These are phyloP conservation scores for Curvularia verruculosa DNA, from an alignment of 2,329 filamentous ascomycete genomes.

Conservation along the genomic window DNA sequence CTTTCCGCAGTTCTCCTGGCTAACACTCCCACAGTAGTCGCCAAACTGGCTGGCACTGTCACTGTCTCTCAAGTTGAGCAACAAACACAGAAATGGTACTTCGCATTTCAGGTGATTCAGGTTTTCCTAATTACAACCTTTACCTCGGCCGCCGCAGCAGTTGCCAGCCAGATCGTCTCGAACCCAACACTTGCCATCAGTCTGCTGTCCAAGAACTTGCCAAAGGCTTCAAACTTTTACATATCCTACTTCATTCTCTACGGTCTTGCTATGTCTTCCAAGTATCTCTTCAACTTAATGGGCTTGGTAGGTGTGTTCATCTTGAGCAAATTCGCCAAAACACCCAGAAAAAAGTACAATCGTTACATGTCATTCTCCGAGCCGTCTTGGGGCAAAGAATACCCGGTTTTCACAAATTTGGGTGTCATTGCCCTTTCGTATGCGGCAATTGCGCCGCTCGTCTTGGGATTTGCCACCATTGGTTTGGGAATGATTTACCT, in stretches of 20 bases:
- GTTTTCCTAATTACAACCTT: slow-evolving; percentile 89
- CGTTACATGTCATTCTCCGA: slow-evolving; percentile 48
- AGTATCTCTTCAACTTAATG: slow-evolving; percentile 72
- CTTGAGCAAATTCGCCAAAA: slow-evolving; percentile 66
- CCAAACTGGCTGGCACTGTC: slow-evolving; percentile 42
- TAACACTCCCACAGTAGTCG: slow-evolving; percentile 27
- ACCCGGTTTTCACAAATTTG: slow-evolving; percentile 56
- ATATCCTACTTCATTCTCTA: slow-evolving; percentile 94
- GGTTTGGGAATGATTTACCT: slow-evolving; percentile 55
- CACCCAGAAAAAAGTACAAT: slow-evolving; percentile 49
- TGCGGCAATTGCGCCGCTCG: slow-evolving; percentile 56
- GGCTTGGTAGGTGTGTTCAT: slow-evolving; percentile 84
- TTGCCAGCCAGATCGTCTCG: slow-evolving; percentile 60
- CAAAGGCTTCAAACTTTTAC: slow-evolving; percentile 91
- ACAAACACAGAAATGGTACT: slow-evolving; percentile 90
- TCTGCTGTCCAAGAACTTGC: slow-evolving; percentile 75
- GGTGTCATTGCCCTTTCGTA: slow-evolving; percentile 54
- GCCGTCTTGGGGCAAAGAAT: slow-evolving; percentile 54
- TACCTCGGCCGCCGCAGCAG: slow-evolving; percentile 75
- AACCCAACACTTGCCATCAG: slow-evolving; percentile 66
- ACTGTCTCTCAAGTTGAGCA: slow-evolving; percentile 62
- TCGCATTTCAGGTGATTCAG: slow-evolving; percentile 87
- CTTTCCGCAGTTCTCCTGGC: neutral
- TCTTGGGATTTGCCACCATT: slow-evolving; percentile 54
- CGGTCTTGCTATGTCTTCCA: slow-evolving; percentile 56